Base-by-base conservation (phyloP, 257 asterid genomes). In the Fraxinus anomala region DNA sequence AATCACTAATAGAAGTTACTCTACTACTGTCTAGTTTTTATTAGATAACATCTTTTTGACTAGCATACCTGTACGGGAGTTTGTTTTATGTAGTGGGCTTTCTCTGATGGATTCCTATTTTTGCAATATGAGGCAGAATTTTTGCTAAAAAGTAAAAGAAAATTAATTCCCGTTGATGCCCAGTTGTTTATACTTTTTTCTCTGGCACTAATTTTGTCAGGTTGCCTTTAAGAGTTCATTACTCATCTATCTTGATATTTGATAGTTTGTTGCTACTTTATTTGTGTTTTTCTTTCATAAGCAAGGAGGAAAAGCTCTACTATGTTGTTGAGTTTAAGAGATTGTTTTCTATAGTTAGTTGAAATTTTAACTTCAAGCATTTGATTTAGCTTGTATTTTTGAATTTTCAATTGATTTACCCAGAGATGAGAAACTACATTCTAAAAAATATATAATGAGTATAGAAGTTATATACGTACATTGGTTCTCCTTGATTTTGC, bases 401-500 rank as follows among this genome's bases (percentile, higher is more conserved):
- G 14, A 13, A 42, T 12, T 12, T 42, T 42, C 51, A 42, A 42
- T 12, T 42, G 17, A 42, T 42, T 42, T 12, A 42, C 51, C 51
- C 51, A 42, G 51, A 42, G 51, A 42, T 0, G 51, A 42, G 51
- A 42, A 42, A 42, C 17, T 42, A 11, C 17, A 42, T 42, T 42
- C 17, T 42, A 42, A 42, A 42, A 42, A 42, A 42, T 8, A 39
- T 8, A 8, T 8, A 8, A 12, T 3, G 13, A 42, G 49, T 42
- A 11, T 42, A 12, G 5, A 42, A 42, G 51, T 42, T 42, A 42
- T 12, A 42, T 11, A 11, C 51, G 1, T 42, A 42, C 13, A 11
- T 2, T 12, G 51, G 51, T 42, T 11, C 17, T 42, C 51, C 51
- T 11, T 26, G 68, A 73, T 30, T 79, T 42, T 83, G 76, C 88